Evolutionary conservation across 2,329 filamentous ascomycete species (phyloP).

Genomic region (Dryadomyces sulphureus): DNA sequence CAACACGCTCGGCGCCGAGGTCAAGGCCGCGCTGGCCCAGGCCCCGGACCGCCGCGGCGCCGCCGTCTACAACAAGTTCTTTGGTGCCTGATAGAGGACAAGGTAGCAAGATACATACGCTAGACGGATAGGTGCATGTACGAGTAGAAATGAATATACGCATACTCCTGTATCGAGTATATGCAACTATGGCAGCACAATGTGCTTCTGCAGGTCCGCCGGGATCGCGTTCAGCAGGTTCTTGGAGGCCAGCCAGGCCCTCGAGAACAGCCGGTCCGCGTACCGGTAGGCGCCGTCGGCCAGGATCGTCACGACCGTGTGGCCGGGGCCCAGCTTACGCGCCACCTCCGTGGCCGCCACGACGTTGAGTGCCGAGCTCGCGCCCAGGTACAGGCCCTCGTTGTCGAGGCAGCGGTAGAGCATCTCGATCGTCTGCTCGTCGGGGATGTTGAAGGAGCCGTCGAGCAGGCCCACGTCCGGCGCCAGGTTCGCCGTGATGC

Average conservation of each 20-base stretch:
- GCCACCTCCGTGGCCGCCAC: slow-evolving; percentile 91
- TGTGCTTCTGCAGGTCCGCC: slow-evolving; percentile 78
- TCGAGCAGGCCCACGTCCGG: slow-evolving; percentile 76
- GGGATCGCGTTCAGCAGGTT: slow-evolving; percentile 69
- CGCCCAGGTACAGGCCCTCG: slow-evolving; percentile 88
- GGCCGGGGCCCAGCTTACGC: slow-evolving; percentile 72
- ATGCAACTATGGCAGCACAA: slow-evolving; percentile 57
- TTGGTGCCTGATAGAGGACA: slow-evolving; percentile 5
- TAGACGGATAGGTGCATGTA: background rate
- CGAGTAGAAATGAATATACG: background rate
- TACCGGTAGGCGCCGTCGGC: slow-evolving; percentile 97
- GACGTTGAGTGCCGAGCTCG: slow-evolving; percentile 87
- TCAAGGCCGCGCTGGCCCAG: slow-evolving; percentile 12
- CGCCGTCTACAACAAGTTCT: slow-evolving; percentile 19
- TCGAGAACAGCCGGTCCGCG: slow-evolving; percentile 82
- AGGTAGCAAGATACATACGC: background rate
- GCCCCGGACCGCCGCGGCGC: slow-evolving; percentile 11
- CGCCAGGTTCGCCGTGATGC: slow-evolving; percentile 85
- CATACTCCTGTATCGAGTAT: background rate
- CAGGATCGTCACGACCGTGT: slow-evolving; percentile 85
- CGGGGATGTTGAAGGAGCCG: slow-evolving; percentile 68
- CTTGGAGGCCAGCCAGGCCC: slow-evolving; percentile 81
- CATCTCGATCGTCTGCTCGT: slow-evolving; percentile 95
- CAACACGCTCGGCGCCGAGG: slow-evolving; percentile 16
- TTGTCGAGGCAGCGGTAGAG: slow-evolving; percentile 93